Percentiles rank a stretch among this genome's conserved stretches.
These are phyloP conservation scores for Arthrobotrys entomopaga DNA, from an alignment of 2,329 filamentous ascomycete species.

Conservation along the genomic window DNA sequence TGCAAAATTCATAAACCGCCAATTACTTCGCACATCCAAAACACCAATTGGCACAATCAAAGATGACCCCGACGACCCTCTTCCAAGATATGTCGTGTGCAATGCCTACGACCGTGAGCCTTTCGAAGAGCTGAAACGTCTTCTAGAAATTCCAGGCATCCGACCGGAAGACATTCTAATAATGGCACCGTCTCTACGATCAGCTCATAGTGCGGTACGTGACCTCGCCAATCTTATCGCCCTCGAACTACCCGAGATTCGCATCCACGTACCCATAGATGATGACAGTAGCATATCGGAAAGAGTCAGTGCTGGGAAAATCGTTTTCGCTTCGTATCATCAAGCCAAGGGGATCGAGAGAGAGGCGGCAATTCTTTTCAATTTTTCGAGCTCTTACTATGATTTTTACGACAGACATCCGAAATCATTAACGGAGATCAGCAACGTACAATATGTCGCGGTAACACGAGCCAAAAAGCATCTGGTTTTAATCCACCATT, in stretches of 20 bases:
- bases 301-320: constrained; percentile 41
- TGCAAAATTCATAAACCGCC: constrained; percentile 41
- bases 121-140: constrained; percentile 30
- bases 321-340: constrained; percentile 53
- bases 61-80: constrained; percentile 31
- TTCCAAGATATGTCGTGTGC: constrained; percentile 54
- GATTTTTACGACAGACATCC: constrained; percentile 47
- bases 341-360: constrained; percentile 57
- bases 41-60: constrained; percentile 34
- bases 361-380: constrained; percentile 52
- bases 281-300: constrained; percentile 35
- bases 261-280: constrained; percentile 41
- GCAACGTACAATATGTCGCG: constrained; percentile 55
- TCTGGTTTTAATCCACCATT: constrained; percentile 48
- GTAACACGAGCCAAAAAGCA: constrained; percentile 52
- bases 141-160: constrained; percentile 23
- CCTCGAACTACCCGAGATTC: constrained; percentile 38
- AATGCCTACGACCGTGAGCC: constrained; percentile 37
- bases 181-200: constrained; percentile 49
- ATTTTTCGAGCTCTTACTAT: constrained; percentile 54
- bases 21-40: constrained; percentile 39
- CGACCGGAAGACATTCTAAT: constrained; percentile 49
- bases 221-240: constrained; percentile 47
- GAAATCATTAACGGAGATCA: constrained; percentile 11
- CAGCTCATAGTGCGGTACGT: constrained; percentile 22